Conservation (phyloP, 2,329 filamentous ascomycete genomes). For the Lasiodiplodia theobromae region DNA sequence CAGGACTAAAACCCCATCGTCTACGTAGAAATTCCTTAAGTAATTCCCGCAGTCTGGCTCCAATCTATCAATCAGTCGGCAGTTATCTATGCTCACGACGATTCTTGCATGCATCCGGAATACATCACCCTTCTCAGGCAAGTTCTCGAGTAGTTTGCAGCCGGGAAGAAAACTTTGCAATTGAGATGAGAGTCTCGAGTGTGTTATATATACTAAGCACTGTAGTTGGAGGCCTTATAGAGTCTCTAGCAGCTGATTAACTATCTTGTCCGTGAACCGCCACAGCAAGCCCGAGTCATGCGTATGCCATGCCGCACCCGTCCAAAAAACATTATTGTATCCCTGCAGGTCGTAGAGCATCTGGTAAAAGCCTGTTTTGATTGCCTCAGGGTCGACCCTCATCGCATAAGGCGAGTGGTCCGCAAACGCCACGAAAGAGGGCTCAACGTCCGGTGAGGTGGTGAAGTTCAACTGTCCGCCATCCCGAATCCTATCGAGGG, state of each 20-base stretch:
- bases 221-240: neutral
- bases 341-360: slow-evolving; percentile 38
- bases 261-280: slow-evolving; percentile 38
- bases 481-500: neutral
- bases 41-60: no score
- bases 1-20: no score
- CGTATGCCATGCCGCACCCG: slow-evolving; percentile 39
- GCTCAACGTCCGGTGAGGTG: slow-evolving; percentile 12
- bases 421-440: slow-evolving; percentile 35
- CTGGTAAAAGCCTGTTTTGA: slow-evolving; percentile 39
- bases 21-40: no score
- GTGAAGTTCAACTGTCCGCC: slow-evolving; percentile 5
- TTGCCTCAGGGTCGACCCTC: slow-evolving; percentile 32
- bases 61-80: no score
- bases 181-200: no score
- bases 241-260: neutral
- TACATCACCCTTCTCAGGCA: no score
- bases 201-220: no score
- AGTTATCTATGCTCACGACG: no score
- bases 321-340: slow-evolving; percentile 37
- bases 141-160: no score
- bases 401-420: slow-evolving; percentile 38
- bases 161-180: no score
- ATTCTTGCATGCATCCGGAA: no score
- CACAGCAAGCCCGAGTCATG: slow-evolving; percentile 44